Base-by-base conservation (phyloP, 1,284 basidiomycete species). In the Exsudoporus floridanus region DNA sequence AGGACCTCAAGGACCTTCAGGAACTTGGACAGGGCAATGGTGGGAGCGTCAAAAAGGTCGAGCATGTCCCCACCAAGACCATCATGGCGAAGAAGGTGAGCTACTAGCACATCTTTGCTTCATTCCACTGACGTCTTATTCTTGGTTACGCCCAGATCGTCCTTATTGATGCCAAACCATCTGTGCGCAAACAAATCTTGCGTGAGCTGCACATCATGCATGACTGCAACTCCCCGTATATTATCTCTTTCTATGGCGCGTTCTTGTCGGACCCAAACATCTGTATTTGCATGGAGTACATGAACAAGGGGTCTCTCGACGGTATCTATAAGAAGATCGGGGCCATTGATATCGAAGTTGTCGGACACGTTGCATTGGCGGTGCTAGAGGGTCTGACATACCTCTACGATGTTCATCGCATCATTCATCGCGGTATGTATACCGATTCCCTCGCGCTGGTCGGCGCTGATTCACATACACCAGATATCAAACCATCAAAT, bases 401-500 rank as follows among this genome's bases (percentile, higher is more conserved):
- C 71, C 82, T 99, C n/a, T 99, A 99, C 71, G 97, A 99, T 68
- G 90, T 90, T 1, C 97, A 99, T 72, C 86, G 94, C n/a, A 99
- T 99, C 73, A 99, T 99, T 63, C 96, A 99, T 72, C 89, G 97
- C 69, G 94, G 94, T 95, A 60, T 51, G 82, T 71, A 43, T 44
- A n/a, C 12, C 25, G 16, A 16, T 27, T 23, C 10, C 16, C 33
- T 30, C 28, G 5, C 14, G 53, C 49, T 44, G 23, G 27, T 36
- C 18, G 21, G 37, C 16, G 38, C 56, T 57, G 42, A 63, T 33
- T 30, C 27, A 31, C n/a, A 21, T 33, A 8, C 52, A n/a, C 7
- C 56, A 97, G 96, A 99, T 67, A 98, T 99, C 77, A 99, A 99
- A 73, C 96, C 96, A 2, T 97, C 94, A 40, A 99, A 99, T 68